These are phyloP conservation scores for Mycena sp. DNA, from an alignment of 1,284 basidiomycete genomes.

Conservation along the genomic window DNA sequence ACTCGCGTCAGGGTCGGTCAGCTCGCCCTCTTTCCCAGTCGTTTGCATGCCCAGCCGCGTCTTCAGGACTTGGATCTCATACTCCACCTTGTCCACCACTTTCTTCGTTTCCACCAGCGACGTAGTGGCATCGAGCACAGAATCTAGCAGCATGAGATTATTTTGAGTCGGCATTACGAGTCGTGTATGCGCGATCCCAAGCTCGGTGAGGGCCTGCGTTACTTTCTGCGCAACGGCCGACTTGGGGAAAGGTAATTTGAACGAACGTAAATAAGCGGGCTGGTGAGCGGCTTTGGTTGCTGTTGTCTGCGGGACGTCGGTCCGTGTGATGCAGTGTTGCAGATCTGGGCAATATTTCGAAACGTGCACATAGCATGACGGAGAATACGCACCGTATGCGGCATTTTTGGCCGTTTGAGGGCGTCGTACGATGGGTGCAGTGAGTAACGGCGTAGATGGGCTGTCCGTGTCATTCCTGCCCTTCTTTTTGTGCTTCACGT, in stretches of 20 bases:
- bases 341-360: conserved; percentile 61
- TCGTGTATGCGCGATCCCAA: conserved; percentile 76
- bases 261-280: conserved; percentile 83
- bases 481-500: conserved; percentile 59
- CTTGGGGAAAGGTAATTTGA: conserved; percentile 84
- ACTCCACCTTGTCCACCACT: conserved; percentile 85
- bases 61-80: conserved; percentile 80
- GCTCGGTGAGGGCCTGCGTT: conserved; percentile 76
- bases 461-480: conserved; percentile 51
- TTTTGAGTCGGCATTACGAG: conserved; percentile 92
- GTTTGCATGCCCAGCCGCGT: conserved; percentile 69
- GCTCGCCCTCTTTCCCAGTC: conserved; percentile 48
- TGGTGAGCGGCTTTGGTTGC: conserved; percentile 80
- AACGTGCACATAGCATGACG: no score
- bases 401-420: conserved; percentile 44
- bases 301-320: conserved; percentile 41
- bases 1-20: conserved; percentile 35
- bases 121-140: conserved; percentile 74
- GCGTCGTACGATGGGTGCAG: conserved; percentile 47
- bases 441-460: conserved; percentile 62
- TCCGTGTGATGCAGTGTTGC: conserved; percentile 42
- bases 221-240: conserved; percentile 78
- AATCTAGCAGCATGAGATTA: conserved; percentile 79
- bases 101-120: conserved; percentile 89
- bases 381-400: conserved; percentile 45